A percentile compares a stretch with the other conserved stretches of the same genome.
These are phyloP conservation scores for Metarhizium humberi DNA, from an alignment of 2,329 filamentous ascomycete genomes.

Conservation along the genomic window DNA sequence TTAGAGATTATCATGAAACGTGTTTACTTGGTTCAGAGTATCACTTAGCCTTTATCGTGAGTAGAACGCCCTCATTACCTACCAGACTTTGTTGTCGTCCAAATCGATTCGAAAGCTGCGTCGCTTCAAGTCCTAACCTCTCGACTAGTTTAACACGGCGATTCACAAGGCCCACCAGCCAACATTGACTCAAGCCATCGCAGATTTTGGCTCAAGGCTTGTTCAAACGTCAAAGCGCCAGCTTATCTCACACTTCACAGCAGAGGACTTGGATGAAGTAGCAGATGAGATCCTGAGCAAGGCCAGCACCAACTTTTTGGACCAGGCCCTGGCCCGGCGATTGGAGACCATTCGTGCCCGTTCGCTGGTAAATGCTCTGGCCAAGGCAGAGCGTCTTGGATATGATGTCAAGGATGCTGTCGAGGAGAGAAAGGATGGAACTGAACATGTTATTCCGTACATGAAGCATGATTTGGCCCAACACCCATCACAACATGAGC, in stretches of 20 bases:
- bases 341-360: slow-evolving; percentile 44
- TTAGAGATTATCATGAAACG: slow-evolving; percentile 43
- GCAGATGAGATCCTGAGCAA: slow-evolving; percentile 33
- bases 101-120: not conserved
- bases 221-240: slow-evolving; percentile 30
- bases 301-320: slow-evolving; percentile 40
- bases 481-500: not conserved
- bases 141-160: slow-evolving; percentile 36
- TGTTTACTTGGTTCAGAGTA: slow-evolving; percentile 41
- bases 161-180: slow-evolving; percentile 33
- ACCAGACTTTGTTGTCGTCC: not conserved
- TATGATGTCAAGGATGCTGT: slow-evolving; percentile 43
- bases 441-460: slow-evolving; percentile 29
- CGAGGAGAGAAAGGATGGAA: slow-evolving; percentile 24
- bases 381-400: slow-evolving; percentile 46
- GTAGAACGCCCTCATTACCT: slow-evolving; percentile 14
- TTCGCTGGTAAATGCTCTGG: slow-evolving; percentile 46
- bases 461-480: slow-evolving; percentile 9
- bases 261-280: slow-evolving; percentile 35
- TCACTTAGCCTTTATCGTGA: slow-evolving; percentile 42
- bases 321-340: slow-evolving; percentile 40
- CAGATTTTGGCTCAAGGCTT: slow-evolving; percentile 37
- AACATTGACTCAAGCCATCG: slow-evolving; percentile 28
- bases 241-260: slow-evolving; percentile 30
- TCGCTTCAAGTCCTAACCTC: slow-evolving; percentile 13